Conservation (phyloP, 2,329 filamentous ascomycete species). For the Achaetomium macrosporum region DNA sequence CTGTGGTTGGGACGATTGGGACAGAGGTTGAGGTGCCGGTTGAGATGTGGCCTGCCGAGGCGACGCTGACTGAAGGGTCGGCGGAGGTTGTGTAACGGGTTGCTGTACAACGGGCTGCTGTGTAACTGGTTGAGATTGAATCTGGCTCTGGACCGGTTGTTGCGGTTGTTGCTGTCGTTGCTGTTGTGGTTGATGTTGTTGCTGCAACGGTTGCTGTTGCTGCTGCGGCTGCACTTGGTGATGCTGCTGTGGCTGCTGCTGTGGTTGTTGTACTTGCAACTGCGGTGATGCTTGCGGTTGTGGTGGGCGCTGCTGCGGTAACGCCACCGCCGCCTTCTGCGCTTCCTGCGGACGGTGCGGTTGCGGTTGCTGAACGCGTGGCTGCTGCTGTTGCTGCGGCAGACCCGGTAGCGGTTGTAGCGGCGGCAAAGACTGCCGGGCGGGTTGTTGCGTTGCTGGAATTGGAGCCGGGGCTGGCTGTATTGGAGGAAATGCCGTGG, state of each 20-base stretch:
- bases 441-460: slow-evolving; percentile 9
- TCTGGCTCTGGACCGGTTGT: background rate
- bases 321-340: background rate
- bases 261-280: slow-evolving; percentile 3
- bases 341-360: slow-evolving; percentile 7
- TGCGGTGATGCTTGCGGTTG: slow-evolving; percentile 8
- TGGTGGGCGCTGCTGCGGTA: slow-evolving; percentile 10
- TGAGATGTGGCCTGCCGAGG: background rate
- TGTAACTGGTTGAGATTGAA: background rate
- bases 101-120: background rate
- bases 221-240: slow-evolving; percentile 7
- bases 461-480: slow-evolving; percentile 22
- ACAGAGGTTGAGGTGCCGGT: background rate
- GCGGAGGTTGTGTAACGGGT: background rate
- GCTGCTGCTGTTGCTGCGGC: slow-evolving; percentile 13
- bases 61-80: background rate
- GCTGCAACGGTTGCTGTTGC: background rate
- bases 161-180: slow-evolving; percentile 1
- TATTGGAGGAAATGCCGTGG: slow-evolving; percentile 20
- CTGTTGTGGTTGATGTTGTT: background rate
- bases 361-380: slow-evolving; percentile 7
- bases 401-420: slow-evolving; percentile 13
- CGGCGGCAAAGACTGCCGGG: slow-evolving; percentile 11
- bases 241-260: slow-evolving; percentile 10
- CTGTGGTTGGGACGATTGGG: background rate